Conservation (phyloP, 2,329 filamentous ascomycete genomes). For the Colletotrichum ledebouriae region DNA sequence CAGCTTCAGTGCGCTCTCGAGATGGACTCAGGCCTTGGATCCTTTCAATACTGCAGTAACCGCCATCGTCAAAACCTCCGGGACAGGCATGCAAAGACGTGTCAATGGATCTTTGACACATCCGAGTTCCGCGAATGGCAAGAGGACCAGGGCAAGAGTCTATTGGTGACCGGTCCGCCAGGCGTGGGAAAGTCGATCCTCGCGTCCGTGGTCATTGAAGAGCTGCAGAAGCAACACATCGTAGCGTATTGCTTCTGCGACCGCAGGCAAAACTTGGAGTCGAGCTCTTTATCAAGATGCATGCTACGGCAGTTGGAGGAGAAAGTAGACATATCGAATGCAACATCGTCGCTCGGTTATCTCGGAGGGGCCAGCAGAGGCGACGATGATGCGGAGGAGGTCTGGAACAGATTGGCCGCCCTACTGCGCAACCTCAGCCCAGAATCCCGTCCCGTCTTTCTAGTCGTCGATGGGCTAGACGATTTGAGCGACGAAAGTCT, state of each 20-base stretch:
- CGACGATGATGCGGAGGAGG: too few species aligned
- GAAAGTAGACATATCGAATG: not conserved
- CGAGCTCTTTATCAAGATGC: not conserved
- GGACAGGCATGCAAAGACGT: not conserved
- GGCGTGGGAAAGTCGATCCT: slow-evolving; percentile 1
- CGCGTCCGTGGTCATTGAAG: not conserved
- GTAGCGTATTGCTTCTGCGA: not conserved
- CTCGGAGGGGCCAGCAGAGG: too few species aligned
- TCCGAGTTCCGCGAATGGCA: not conserved
- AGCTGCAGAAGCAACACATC: not conserved
- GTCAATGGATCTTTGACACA: not conserved
- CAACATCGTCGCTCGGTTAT: not conserved
- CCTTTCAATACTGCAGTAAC: not conserved
- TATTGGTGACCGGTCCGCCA: not conserved
- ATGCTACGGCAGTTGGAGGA: not conserved
- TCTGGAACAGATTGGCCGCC: too few species aligned
- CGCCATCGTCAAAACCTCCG: not conserved
- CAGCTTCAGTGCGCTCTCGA: too few species aligned
- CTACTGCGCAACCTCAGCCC: too few species aligned
- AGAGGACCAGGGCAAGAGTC: not conserved
- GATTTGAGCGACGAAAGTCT: not conserved
- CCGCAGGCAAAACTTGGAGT: not conserved
- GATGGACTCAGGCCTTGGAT: not conserved
- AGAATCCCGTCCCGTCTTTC: not conserved
- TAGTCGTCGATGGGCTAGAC: not conserved